These are phyloP conservation scores for Colletotrichum aenigma DNA, from an alignment of 2,329 filamentous ascomycete genomes.

Conservation along the genomic window DNA sequence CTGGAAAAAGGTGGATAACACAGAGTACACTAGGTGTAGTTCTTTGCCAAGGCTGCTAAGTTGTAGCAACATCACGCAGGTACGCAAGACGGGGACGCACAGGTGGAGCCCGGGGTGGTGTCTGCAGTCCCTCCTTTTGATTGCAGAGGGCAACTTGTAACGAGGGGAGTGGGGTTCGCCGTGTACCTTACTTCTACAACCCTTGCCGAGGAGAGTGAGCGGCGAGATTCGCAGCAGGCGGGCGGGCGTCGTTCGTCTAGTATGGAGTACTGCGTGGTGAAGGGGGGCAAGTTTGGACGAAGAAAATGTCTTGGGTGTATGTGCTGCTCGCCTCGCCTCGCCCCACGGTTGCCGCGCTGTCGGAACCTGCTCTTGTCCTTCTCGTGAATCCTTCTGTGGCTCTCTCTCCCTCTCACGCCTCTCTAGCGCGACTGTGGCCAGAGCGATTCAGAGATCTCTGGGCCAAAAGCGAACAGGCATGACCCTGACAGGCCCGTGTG, in stretches of 20 bases:
- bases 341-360: slow-evolving; percentile 19
- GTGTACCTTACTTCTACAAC: background rate
- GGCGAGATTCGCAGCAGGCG: background rate
- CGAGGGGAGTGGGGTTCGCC: background rate
- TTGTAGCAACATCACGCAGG: background rate
- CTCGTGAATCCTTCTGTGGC: background rate
- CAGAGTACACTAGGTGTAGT: background rate
- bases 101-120: background rate
- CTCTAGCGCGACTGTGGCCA: slow-evolving; percentile 2
- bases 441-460: slow-evolving; percentile 13
- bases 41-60: background rate
- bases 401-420: background rate
- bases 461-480: background rate
- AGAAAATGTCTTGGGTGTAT: background rate
- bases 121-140: background rate
- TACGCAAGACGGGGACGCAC: background rate
- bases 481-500: background rate
- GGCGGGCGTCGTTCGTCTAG: background rate
- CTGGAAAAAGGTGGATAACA: slow-evolving; percentile 8
- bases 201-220: background rate
- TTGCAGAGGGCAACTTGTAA: slow-evolving; percentile 1
- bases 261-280: background rate
- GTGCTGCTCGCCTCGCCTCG: background rate
- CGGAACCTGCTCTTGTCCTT: slow-evolving; percentile 5
- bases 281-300: slow-evolving; percentile 16